phyloP scores from a whole-genome alignment of 2,329 filamentous ascomycete species.

The Aspergillus jensenii region DNA sequence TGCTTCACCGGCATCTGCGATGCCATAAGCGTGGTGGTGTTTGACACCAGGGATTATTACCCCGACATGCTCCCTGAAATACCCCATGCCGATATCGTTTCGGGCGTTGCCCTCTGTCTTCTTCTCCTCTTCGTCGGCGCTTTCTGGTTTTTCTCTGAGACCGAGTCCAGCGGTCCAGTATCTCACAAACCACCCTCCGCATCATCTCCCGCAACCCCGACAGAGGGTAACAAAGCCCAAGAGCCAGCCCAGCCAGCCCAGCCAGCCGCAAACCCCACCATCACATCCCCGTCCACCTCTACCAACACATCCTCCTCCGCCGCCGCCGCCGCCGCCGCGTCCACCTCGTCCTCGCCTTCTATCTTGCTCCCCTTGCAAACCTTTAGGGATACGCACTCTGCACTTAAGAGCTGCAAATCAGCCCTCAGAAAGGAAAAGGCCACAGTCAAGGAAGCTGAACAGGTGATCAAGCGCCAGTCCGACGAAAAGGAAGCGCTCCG shows the following conservation, averaged over 20 bases:
- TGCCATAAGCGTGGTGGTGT: slow-evolving; percentile 4
- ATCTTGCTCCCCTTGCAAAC: neutral
- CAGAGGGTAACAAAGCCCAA: neutral
- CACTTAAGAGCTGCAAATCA: neutral
- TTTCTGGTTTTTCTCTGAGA: neutral
- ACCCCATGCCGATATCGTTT: neutral
- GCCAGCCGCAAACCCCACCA: too few relatives aligned
- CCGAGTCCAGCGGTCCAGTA: too few relatives aligned
- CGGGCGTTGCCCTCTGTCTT: neutral
- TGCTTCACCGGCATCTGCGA: slow-evolving; percentile 11
- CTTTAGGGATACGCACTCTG: neutral
- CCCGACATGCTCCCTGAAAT: neutral
- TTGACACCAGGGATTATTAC: neutral
- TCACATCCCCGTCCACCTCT: too few relatives aligned
- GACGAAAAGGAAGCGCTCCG: neutral
- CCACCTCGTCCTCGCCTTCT: too few relatives aligned
- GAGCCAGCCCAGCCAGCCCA: neutral
- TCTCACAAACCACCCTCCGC: neutral
- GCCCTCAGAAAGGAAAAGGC: neutral
- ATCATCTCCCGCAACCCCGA: neutral
- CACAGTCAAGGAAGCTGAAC: neutral
- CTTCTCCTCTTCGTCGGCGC: neutral
- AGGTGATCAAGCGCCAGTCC: neutral
- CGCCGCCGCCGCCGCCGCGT: too few relatives aligned
- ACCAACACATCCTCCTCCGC: too few relatives aligned